Conservation (phyloP, 2,329 filamentous ascomycete species). For the Arthroderma sp. region DNA sequence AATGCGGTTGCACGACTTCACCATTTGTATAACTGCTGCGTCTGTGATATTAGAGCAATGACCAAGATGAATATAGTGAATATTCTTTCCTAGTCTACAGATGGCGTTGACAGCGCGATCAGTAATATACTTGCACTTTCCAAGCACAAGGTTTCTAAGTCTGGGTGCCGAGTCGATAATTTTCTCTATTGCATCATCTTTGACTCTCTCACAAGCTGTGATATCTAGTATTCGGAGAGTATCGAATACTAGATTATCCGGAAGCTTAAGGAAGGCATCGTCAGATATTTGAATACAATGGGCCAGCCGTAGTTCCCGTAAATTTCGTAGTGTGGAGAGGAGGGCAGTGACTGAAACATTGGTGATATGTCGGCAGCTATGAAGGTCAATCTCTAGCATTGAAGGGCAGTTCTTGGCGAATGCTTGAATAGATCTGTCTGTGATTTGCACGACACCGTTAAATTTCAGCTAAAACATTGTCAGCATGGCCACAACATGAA, state of each 20-base stretch:
- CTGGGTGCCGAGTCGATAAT: conserved; percentile 80
- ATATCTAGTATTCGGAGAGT: conserved; percentile 86
- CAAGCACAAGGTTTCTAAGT: conserved; percentile 81
- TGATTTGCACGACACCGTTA: conserved; percentile 78
- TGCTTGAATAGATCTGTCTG: conserved; percentile 67
- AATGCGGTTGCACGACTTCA: conserved; percentile 80
- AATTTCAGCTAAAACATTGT: conserved; percentile 63
- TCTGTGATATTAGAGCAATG: conserved; percentile 91
- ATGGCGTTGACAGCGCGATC: conserved; percentile 81
- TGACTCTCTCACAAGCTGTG: conserved; percentile 73
- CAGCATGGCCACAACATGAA: conserved; percentile 18
- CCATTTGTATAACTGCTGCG: conserved; percentile 68
- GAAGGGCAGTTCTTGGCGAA: conserved; percentile 83
- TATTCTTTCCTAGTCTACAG: conserved; percentile 78
- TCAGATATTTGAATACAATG: conserved; percentile 79
- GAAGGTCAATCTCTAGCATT: conserved; percentile 90
- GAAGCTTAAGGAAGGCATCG: conserved; percentile 70
- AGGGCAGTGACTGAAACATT: conserved; percentile 74
- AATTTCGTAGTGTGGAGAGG: conserved; percentile 61
- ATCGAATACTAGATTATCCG: conserved; percentile 59
- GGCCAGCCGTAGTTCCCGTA: conserved; percentile 82
- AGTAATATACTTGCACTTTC: conserved; percentile 88
- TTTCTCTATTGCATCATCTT: conserved; percentile 74
- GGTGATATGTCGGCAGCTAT: conserved; percentile 69
- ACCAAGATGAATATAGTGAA: conserved; percentile 92